Evolutionary conservation across 257 asterid species (phyloP), one percentile per base, ranked within the genome.

Genomic region (Solanum chiquidenum): DNA sequence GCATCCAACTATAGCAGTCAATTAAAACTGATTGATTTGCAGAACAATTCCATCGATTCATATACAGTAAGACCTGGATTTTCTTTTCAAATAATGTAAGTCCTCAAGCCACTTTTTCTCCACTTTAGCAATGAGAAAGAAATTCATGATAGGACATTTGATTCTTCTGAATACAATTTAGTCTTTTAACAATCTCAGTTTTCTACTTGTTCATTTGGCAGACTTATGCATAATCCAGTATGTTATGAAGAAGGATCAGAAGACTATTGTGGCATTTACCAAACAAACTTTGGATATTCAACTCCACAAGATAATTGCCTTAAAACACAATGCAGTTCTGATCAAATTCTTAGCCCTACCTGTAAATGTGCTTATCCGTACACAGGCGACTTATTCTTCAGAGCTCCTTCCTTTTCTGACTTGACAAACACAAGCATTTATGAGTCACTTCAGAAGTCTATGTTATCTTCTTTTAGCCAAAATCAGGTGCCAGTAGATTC

Each of bases 291-390:
- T 37, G 69, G 89, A 13, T 93, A 94, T 89, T 75, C 93, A 29
- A 93, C 94, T 13, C 91, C 94, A 46, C 66, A 38, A 33, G 76
- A 90, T 58, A 92, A 93, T 74, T 95, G 99, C 92, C 38, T 29
- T 27, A 87, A 87, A 4, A 5, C 49, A 60, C 71, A 82, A 27
- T 97, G 99, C 89, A 83, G 46, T 16, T 88, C 91, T 6, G 92
- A 87, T 34, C 90, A 89, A 89, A 55, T 89, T 66, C 83, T 90
- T 1, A 97, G 98, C 87, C 98, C 98, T 49, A 93, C 89, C 18
- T 95, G 99, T 91, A 80, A 89, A 77, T 97, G 99, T 88, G 91
- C 93, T 77, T 89, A 91, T 90, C 98, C 99, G 52, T 95, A 95
- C 89, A 86, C 92, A 5, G 99, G 99, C 83, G 87, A 20, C 83